Percentiles rank a stretch among this genome's conserved stretches.
These are phyloP conservation scores for Candida adriatica DNA, from an alignment of 805 yeast species.

Conservation along the genomic window DNA sequence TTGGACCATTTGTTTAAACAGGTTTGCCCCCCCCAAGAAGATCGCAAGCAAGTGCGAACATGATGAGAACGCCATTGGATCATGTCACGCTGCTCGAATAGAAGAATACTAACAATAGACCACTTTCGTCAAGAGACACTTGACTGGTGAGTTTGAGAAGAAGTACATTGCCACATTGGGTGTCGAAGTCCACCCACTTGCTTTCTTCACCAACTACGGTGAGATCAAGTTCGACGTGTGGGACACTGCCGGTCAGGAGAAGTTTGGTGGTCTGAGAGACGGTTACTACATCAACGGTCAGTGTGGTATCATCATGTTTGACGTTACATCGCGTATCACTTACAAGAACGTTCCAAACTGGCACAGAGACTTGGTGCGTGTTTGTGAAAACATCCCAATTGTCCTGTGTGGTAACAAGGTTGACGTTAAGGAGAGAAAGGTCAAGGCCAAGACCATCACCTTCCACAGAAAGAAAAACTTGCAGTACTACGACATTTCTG, in stretches of 20 bases:
- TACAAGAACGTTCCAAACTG: constrained; percentile 99
- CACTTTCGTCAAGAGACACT: constrained; percentile 98
- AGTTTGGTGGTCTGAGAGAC: constrained; percentile 99
- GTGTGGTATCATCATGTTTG: constrained; percentile 99
- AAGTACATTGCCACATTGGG: constrained; percentile 98
- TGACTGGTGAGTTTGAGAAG: constrained; percentile 99
- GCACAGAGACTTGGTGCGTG: constrained; percentile 99
- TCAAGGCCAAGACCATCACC: constrained; percentile 98
- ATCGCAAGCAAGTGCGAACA: too few species aligned
- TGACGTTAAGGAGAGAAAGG: constrained; percentile 99
- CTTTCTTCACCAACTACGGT: constrained; percentile 97
- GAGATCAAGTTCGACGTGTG: constrained; percentile 98
- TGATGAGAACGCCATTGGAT: too few species aligned
- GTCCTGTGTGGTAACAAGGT: constrained; percentile 99
- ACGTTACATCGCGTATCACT: constrained; percentile 98
- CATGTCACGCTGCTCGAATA: too few species aligned
- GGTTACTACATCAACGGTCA: constrained; percentile 99
- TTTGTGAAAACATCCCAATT: constrained; percentile 98
- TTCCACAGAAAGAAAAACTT: constrained; percentile 99
- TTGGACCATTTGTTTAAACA: too few species aligned
- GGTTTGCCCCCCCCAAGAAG: too few species aligned
- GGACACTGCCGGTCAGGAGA: constrained; percentile 99
- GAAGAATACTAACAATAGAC: constrained; percentile 40
- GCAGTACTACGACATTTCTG: constrained; percentile 99
- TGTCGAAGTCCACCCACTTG: constrained; percentile 98